These are phyloP conservation scores for Hanseniaspora pseudoguilliermondii DNA, from an alignment of 805 yeast genomes.

Conservation along the genomic window DNA sequence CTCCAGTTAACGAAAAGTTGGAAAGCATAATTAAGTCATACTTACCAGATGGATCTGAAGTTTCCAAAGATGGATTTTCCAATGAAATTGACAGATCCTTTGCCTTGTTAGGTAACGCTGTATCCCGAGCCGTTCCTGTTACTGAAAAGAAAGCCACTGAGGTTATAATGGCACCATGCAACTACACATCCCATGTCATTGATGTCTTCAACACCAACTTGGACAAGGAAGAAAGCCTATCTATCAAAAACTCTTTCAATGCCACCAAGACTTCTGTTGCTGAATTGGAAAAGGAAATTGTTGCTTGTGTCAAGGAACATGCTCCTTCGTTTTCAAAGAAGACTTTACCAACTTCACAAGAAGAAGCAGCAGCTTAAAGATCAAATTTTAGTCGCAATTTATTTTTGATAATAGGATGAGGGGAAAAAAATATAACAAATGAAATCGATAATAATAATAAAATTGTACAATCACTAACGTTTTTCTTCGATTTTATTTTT, in stretches of 20 bases:
- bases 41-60: slow-evolving; percentile 36
- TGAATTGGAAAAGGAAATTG: slow-evolving; percentile 26
- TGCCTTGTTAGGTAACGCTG: slow-evolving; percentile 31
- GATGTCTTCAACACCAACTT: slow-evolving; percentile 31
- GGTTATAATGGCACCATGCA: slow-evolving; percentile 27
- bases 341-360: background rate
- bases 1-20: slow-evolving; percentile 47
- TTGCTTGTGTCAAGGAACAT: slow-evolving; percentile 13
- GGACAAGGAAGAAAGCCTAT: slow-evolving; percentile 30
- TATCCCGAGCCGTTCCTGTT: slow-evolving; percentile 30
- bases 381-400: background rate
- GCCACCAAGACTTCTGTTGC: slow-evolving; percentile 27
- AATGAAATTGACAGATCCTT: slow-evolving; percentile 49
- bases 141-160: slow-evolving; percentile 21
- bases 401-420: background rate
- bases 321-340: background rate
- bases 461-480: background rate
- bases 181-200: slow-evolving; percentile 27
- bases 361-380: slow-evolving; percentile 14
- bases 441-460: background rate
- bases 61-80: slow-evolving; percentile 33
- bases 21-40: slow-evolving; percentile 33
- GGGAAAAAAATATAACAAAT: background rate
- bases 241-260: slow-evolving; percentile 22
- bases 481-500: too few relatives aligned